Evolutionary conservation across 352 stramenopile genomes (phyloP).

Genomic region (Globisporangium parvum): DNA sequence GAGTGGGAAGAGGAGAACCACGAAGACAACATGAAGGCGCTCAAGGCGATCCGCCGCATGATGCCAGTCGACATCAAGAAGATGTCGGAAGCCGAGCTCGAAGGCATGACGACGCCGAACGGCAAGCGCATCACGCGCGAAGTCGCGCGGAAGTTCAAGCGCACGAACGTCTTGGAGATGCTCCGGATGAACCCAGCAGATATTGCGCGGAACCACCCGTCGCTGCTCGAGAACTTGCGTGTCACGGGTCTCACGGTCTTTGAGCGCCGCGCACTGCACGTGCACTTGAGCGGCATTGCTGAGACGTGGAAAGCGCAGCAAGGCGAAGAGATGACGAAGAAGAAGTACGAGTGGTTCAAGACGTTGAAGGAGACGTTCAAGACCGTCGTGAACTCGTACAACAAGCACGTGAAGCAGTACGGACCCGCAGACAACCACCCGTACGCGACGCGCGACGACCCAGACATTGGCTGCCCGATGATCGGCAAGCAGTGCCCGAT

Average conservation of each 20-base stretch:
- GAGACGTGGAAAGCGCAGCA: slow-evolving; percentile 86
- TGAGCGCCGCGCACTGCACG: slow-evolving; percentile 84
- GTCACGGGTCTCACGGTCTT: slow-evolving; percentile 89
- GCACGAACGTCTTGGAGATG: slow-evolving; percentile 89
- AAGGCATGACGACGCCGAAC: slow-evolving; percentile 57
- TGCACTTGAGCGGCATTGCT: slow-evolving; percentile 81
- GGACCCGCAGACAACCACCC: slow-evolving; percentile 84
- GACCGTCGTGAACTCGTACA: slow-evolving; percentile 87
- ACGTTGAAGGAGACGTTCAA: slow-evolving; percentile 92
- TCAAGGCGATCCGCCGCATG: slow-evolving; percentile 87
- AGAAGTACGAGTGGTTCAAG: slow-evolving; percentile 91
- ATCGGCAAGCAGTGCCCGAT: slow-evolving; percentile 90
- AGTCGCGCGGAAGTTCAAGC: slow-evolving; percentile 89
- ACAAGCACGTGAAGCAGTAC: slow-evolving; percentile 89
- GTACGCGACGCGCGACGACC: slow-evolving; percentile 80
- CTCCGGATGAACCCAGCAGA: slow-evolving; percentile 83
- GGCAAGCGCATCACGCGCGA: slow-evolving; percentile 73
- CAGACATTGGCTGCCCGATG: slow-evolving; percentile 79
- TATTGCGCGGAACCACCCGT: slow-evolving; percentile 87
- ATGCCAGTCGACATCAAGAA: slow-evolving; percentile 92
- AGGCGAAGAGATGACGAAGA: slow-evolving; percentile 89
- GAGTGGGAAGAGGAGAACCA: slow-evolving; percentile 91
- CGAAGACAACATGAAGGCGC: slow-evolving; percentile 77
- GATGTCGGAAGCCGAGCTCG: slow-evolving; percentile 84
- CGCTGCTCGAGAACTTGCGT: slow-evolving; percentile 86